Percentiles rank a stretch among this genome's conserved stretches.
Evolutionary conservation across 768 basidiomycete genomes (phyloP).

Genomic region (Mycena venus): DNA sequence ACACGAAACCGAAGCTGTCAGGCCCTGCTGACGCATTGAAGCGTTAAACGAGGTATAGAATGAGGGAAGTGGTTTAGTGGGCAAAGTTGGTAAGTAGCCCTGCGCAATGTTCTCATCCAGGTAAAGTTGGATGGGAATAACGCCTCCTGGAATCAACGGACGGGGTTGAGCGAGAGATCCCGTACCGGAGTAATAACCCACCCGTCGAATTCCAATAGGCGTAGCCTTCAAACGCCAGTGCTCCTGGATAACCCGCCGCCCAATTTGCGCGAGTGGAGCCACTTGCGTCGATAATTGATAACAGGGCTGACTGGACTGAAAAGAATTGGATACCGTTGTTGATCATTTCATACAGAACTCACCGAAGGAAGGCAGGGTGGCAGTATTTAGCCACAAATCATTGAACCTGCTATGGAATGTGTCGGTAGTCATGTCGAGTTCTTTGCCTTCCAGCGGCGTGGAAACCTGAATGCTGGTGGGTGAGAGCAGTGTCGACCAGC

Average conservation of each 20-base stretch:
- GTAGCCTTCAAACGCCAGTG: neutral
- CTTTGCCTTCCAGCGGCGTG: neutral
- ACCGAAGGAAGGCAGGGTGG: neutral
- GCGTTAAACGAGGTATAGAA: neutral
- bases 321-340: neutral
- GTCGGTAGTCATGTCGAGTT: neutral
- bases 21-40: neutral
- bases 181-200: neutral
- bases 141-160: neutral
- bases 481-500: conserved; percentile 12
- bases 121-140: neutral
- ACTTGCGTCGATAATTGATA: neutral
- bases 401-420: neutral
- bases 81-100: neutral
- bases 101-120: neutral
- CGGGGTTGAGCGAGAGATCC: neutral
- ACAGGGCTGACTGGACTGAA: neutral
- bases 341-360: neutral
- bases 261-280: neutral
- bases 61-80: neutral
- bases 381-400: neutral
- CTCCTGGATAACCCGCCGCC: neutral
- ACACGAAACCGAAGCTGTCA: neutral
- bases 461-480: neutral
- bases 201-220: neutral